Conservation (phyloP, 1,139 yeast species). For the Pichia sp. region DNA sequence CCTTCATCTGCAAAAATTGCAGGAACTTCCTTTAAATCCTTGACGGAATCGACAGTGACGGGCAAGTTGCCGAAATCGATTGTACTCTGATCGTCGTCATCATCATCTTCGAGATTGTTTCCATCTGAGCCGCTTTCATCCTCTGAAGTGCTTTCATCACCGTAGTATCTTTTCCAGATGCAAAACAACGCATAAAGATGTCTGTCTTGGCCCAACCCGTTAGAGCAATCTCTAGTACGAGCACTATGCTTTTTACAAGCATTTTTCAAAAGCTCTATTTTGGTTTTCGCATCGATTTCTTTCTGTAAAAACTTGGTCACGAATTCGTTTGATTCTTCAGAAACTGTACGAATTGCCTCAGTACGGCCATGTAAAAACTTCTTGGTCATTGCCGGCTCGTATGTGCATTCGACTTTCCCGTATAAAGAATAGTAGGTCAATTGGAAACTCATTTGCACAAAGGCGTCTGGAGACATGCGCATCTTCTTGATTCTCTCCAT, state of each 20-base stretch:
- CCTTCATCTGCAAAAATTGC: slow-evolving; percentile 75
- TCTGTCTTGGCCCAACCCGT: slow-evolving; percentile 85
- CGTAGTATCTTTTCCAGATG: slow-evolving; percentile 76
- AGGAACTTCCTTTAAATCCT: slow-evolving; percentile 42
- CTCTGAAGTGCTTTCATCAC: slow-evolving; percentile 32
- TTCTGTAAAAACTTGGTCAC: slow-evolving; percentile 83
- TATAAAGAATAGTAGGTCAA: slow-evolving; percentile 88
- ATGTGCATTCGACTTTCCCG: slow-evolving; percentile 89
- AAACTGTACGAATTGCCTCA: slow-evolving; percentile 83
- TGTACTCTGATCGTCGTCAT: slow-evolving; percentile 34
- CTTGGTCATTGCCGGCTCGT: slow-evolving; percentile 96
- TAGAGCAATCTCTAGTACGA: slow-evolving; percentile 64
- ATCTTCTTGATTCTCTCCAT: slow-evolving; percentile 73
- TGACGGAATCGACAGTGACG: slow-evolving; percentile 20
- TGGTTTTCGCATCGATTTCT: slow-evolving; percentile 52
- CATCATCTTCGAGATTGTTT: slow-evolving; percentile 15
- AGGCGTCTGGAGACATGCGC: slow-evolving; percentile 93
- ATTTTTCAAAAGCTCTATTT: slow-evolving; percentile 53
- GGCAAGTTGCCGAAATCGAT: slow-evolving; percentile 27
- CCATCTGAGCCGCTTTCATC: background rate
- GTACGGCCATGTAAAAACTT: slow-evolving; percentile 84
- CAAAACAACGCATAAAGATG: slow-evolving; percentile 84
- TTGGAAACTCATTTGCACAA: slow-evolving; percentile 91
- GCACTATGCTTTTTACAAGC: slow-evolving; percentile 71
- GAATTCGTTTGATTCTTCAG: slow-evolving; percentile 73